phyloP scores from a whole-genome alignment of 192 early-diverging fungal species.

The Thoreauomyces humboldtii region DNA sequence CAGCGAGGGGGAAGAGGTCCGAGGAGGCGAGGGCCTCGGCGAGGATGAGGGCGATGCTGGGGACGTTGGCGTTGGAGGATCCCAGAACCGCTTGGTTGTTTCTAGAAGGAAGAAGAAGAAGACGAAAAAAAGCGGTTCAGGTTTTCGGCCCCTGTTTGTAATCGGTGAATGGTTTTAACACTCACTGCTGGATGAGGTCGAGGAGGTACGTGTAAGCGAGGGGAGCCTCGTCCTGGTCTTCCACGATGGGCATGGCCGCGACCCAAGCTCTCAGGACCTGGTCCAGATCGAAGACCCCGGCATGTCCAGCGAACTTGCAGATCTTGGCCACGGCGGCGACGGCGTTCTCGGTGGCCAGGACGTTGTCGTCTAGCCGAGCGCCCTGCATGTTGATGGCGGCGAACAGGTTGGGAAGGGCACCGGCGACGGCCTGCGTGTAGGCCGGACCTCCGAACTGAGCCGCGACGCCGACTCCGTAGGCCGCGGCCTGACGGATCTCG shows the following conservation, averaged over 20 bases:
- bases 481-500: constrained; percentile 90
- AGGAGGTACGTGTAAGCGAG: constrained; percentile 61
- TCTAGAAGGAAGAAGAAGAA: constrained; percentile 29
- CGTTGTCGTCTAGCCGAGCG: constrained; percentile 68
- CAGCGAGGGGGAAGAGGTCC: constrained; percentile 12
- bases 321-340: constrained; percentile 92
- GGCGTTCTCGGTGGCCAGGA: constrained; percentile 90
- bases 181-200: constrained; percentile 22
- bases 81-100: constrained; percentile 64
- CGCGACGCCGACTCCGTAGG: constrained; percentile 91
- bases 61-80: constrained; percentile 59
- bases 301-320: constrained; percentile 16
- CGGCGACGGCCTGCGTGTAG: constrained; percentile 70
- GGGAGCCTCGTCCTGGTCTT: constrained; percentile 88
- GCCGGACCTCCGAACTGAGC: constrained; percentile 84
- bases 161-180: background rate
- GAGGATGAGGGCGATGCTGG: constrained; percentile 58
- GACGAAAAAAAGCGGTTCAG: background rate
- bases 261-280: constrained; percentile 68
- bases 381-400: constrained; percentile 61
- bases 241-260: constrained; percentile 69
- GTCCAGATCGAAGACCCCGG: constrained; percentile 27
- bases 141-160: background rate
- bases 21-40: constrained; percentile 54
- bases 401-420: constrained; percentile 76